Percentiles rank a stretch among this genome's conserved stretches.
Conservation (phyloP, 352 stramenopile genomes). For the Aphanomyces stellatus region DNA sequence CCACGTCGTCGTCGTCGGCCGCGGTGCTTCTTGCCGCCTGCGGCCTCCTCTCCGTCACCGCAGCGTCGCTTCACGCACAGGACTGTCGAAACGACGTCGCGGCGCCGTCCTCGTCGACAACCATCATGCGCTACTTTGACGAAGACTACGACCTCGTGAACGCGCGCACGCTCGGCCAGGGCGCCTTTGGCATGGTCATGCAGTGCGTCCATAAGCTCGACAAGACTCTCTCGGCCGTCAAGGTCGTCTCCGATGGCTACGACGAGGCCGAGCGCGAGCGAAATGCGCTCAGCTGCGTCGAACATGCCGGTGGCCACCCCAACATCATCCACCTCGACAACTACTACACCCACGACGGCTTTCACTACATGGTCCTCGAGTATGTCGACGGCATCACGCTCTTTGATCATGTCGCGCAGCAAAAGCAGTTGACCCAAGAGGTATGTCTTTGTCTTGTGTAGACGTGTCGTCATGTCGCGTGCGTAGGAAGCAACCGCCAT, state of each 20-base stretch:
- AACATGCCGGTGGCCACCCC: constrained; percentile 47
- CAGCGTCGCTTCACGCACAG: not conserved
- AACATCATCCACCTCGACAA: constrained; percentile 56
- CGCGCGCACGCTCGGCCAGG: constrained; percentile 33
- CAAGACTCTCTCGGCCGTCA: constrained; percentile 54
- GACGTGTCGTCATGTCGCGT: not conserved
- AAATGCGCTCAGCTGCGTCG: constrained; percentile 38
- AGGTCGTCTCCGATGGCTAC: constrained; percentile 36
- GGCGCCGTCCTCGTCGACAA: not conserved
- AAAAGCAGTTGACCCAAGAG: constrained; percentile 31
- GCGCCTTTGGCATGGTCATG: constrained; percentile 78
- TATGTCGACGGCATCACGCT: constrained; percentile 61
- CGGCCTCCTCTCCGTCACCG: not conserved
- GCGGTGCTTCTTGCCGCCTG: not conserved
- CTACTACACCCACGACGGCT: constrained; percentile 63
- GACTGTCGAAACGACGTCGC: not conserved
- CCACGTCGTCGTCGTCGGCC: not conserved
- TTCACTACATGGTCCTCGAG: constrained; percentile 79
- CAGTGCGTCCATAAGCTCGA: constrained; percentile 62
- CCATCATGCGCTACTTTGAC: not conserved
- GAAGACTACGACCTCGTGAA: constrained; percentile 19
- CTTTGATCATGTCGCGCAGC: constrained; percentile 53
- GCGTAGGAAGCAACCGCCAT: constrained; percentile 36
- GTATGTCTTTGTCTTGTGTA: not conserved
- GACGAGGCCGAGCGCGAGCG: constrained; percentile 59